Evolutionary conservation across 2,329 filamentous ascomycete species (phyloP).

Genomic region (Cladosporium sp.): DNA sequence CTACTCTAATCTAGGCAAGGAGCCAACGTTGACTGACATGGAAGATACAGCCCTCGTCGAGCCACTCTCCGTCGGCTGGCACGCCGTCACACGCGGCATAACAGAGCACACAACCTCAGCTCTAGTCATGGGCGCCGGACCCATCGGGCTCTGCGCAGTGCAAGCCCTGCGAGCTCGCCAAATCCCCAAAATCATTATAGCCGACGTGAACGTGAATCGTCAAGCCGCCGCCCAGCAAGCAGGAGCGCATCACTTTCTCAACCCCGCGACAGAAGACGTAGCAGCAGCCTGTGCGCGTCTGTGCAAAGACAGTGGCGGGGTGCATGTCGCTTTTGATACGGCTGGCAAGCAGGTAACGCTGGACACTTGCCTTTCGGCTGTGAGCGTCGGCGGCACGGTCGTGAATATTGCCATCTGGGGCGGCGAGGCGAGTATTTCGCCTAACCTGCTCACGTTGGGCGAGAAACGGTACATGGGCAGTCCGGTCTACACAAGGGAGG

Average conservation of each 20-base stretch:
- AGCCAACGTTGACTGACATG: background rate
- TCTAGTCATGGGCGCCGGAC: constrained; percentile 58
- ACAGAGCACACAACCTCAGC: constrained; percentile 33
- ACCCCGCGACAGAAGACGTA: constrained; percentile 51
- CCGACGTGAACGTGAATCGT: constrained; percentile 51
- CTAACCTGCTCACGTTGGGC: background rate
- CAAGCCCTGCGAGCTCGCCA: constrained; percentile 55
- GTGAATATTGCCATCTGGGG: constrained; percentile 64
- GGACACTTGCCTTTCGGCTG: constrained; percentile 44
- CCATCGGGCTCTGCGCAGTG: constrained; percentile 57
- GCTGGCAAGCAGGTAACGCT: constrained; percentile 51
- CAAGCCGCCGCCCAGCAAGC: constrained; percentile 50
- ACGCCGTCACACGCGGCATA: constrained; percentile 48
- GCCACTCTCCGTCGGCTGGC: constrained; percentile 61
- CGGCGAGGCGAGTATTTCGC: constrained; percentile 31
- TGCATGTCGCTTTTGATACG: constrained; percentile 56
- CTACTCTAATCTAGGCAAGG: no score
- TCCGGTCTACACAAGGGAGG: background rate
- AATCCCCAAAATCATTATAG: constrained; percentile 53
- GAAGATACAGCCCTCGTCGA: constrained; percentile 51
- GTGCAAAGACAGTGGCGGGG: constrained; percentile 45
- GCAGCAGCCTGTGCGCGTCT: constrained; percentile 44
- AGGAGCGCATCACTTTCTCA: constrained; percentile 52
- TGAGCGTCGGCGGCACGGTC: constrained; percentile 52
- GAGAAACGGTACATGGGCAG: background rate